Percentiles rank a stretch among this genome's conserved stretches.
phyloP scores from a whole-genome alignment of 1,284 basidiomycete species.

The Ustilago trichophora region DNA sequence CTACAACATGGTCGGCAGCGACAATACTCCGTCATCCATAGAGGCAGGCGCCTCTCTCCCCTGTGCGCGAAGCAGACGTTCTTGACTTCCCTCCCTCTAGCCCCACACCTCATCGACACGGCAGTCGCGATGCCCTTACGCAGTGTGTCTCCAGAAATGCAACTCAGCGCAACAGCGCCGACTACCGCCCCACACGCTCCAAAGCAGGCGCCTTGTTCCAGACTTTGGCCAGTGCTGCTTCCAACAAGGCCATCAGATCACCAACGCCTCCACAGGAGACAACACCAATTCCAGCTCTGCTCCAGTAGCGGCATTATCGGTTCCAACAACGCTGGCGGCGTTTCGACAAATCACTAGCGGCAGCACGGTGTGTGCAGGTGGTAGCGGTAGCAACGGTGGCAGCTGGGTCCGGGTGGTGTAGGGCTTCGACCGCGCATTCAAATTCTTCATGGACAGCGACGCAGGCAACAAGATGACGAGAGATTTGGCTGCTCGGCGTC shows the following conservation, averaged over 20 bases:
- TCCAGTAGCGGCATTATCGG: not conserved
- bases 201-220: slow-evolving; percentile 33
- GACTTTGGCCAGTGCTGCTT: slow-evolving; percentile 9
- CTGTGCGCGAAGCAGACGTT: slow-evolving; percentile 29
- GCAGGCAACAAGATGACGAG: slow-evolving; percentile 33
- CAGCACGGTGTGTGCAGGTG: too few relatives aligned
- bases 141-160: not conserved
- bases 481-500: slow-evolving; percentile 60
- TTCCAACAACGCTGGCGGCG: not conserved
- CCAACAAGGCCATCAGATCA: slow-evolving; percentile 5
- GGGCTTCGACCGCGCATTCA: slow-evolving; percentile 56
- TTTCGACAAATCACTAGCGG: not conserved
- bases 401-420: slow-evolving; percentile 35
- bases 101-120: slow-evolving; percentile 2
- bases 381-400: not conserved
- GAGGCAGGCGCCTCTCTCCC: slow-evolving; percentile 24
- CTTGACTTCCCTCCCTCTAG: slow-evolving; percentile 9
- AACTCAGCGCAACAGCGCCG: not conserved
- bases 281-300: not conserved
- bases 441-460: slow-evolving; percentile 55
- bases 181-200: slow-evolving; percentile 3
- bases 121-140: not conserved
- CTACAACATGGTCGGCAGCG: slow-evolving; percentile 50
- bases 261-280: slow-evolving; percentile 6
- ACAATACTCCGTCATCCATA: slow-evolving; percentile 11